Percentiles rank a stretch among this genome's conserved stretches.
Evolutionary conservation across 352 stramenopile genomes (phyloP).

Genomic region (Globisporangium parvum): DNA sequence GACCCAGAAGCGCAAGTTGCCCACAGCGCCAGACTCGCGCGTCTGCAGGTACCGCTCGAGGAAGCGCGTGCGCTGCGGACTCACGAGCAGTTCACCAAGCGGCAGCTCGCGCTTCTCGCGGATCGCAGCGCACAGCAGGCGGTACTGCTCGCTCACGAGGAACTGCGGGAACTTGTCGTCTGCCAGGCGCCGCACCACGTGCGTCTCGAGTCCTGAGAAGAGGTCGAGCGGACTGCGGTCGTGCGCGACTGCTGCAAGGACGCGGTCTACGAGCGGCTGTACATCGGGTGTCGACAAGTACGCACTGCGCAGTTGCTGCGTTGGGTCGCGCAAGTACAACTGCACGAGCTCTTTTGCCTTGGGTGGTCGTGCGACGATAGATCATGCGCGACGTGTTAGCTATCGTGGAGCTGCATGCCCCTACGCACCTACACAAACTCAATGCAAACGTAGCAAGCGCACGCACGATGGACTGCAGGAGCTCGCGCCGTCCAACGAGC

Average conservation of each 20-base stretch:
- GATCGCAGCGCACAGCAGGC: conserved; percentile 44
- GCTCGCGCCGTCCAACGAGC: conserved; percentile 34
- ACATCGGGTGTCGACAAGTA: conserved; percentile 13
- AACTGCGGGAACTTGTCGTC: conserved; percentile 51
- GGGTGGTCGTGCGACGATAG: not conserved
- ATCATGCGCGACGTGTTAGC: too few relatives aligned
- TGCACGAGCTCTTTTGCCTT: conserved; percentile 44
- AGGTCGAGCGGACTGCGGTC: conserved; percentile 41
- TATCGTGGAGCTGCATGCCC: too few relatives aligned
- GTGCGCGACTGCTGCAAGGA: conserved; percentile 23
- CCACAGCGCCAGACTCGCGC: conserved; percentile 20
- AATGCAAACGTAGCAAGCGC: not conserved
- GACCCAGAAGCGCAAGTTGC: conserved; percentile 70
- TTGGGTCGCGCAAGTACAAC: conserved; percentile 28
- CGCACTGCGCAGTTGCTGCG: conserved; percentile 19
- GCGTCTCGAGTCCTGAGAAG: conserved; percentile 52
- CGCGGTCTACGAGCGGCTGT: conserved; percentile 21
- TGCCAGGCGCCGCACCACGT: conserved; percentile 40
- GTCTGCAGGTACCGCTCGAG: conserved; percentile 45
- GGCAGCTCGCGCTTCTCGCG: conserved; percentile 47
- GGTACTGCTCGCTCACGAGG: conserved; percentile 35
- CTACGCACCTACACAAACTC: not conserved
- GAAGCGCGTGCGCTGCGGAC: conserved; percentile 44
- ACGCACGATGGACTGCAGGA: conserved; percentile 39
- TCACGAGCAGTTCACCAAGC: conserved; percentile 59